A percentile compares a stretch with the other conserved stretches of the same genome.
phyloP scores from a whole-genome alignment of 208 protist genomes.

The Wallacemonas rigidus region DNA sequence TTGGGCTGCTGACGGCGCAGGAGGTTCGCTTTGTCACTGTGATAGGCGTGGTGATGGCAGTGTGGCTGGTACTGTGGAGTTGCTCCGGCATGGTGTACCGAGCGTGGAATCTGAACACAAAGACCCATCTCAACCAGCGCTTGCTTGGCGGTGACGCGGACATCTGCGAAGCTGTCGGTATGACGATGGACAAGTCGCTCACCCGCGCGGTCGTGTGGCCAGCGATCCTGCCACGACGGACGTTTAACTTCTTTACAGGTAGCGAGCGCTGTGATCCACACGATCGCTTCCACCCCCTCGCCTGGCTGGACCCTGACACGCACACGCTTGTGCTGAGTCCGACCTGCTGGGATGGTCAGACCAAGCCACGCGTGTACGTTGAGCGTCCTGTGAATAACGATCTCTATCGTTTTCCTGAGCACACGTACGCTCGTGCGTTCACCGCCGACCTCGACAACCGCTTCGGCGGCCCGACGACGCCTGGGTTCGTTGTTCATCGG shows the following conservation, averaged over 20 bases:
- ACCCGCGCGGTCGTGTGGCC: constrained; percentile 45
- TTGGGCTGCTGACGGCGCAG: not conserved
- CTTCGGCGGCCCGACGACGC: not conserved
- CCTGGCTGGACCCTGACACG: constrained; percentile 36
- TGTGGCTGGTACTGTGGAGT: not conserved
- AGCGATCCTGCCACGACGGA: constrained; percentile 32
- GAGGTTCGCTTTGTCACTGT: not conserved
- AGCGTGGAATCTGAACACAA: constrained; percentile 20
- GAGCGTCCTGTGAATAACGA: constrained; percentile 52
- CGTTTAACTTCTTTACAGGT: constrained; percentile 50
- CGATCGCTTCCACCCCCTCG: constrained; percentile 20
- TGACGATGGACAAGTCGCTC: constrained; percentile 29
- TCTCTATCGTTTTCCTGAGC: constrained; percentile 41
- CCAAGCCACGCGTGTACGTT: constrained; percentile 36
- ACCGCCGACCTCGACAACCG: constrained; percentile 13
- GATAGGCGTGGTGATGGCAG: not conserved
- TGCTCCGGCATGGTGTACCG: constrained; percentile 1
- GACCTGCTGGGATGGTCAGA: constrained; percentile 29
- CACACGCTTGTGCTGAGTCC: constrained; percentile 45
- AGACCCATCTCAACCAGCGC: constrained; percentile 26
- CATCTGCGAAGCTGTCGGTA: constrained; percentile 39
- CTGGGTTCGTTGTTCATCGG: constrained; percentile 44
- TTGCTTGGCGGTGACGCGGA: constrained; percentile 41
- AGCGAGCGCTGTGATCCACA: constrained; percentile 32
- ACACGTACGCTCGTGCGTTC: constrained; percentile 33